Evolutionary conservation across 208 protist species (phyloP), one percentile per base, ranked within the genome.

Genomic region (Herpetomonas tarakana): DNA sequence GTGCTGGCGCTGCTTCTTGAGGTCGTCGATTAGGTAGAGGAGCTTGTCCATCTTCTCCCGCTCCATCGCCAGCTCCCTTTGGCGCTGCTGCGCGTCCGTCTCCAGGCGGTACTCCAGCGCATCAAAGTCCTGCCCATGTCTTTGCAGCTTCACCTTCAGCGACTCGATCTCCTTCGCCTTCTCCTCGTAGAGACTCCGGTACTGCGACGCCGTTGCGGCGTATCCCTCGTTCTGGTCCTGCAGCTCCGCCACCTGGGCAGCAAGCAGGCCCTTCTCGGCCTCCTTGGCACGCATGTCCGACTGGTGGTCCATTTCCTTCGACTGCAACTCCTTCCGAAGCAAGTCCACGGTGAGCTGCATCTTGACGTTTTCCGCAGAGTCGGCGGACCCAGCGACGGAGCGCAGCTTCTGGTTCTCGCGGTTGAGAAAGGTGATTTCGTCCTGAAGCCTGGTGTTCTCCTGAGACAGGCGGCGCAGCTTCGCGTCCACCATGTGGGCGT

Each of bases 321-420:
- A 58, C 45, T 79, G 55, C 21, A 82, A 31, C 46, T 81, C 62
- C 30, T 64, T 60, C 22, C 68, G 68, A 2, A 84, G 71, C 62
- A 83, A 74, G 46, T 88, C 76, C 2, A 76, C 47, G 19, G 69
- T 76, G 22, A 83, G 60, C 52, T 78, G 68, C 39, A 73, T 58
- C 26, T 62, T 54, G 50, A 76, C 52, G 11, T 61, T 61, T 41
- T 81, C 73, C 21, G 71, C 59, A 9, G 59, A 51, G 29, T 88
- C 71, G 0, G 68, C 52, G 12, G 64, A 63, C 38, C 60, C n/a
- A n/a, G 60, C 60, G 11, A 65, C 71, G 18, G 46, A 21, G 26
- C 77, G 76, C 30, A 81, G 41, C 52, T 78, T 80, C 28, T 81
- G 58, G 46, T 78, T 84, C 27, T 78, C 81, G 1, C 63, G 58